Evolutionary conservation across 2,329 filamentous ascomycete species (phyloP).

Genomic region (Alternaria dauci): DNA sequence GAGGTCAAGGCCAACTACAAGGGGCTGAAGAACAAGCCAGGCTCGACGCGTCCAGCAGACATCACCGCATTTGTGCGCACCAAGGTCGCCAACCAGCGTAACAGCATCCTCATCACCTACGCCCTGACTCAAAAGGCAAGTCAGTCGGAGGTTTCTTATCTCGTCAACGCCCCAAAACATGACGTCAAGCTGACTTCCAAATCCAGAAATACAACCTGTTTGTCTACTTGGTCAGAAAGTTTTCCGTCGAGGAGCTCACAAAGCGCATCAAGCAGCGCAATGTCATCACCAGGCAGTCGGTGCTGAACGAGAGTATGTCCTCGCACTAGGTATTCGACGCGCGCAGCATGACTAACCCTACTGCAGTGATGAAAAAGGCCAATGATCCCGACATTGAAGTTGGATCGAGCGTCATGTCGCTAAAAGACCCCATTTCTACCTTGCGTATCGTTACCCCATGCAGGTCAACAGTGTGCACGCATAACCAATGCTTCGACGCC

Average conservation of each 20-base stretch:
- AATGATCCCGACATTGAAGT: slow-evolving; percentile 89
- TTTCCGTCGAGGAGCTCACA: slow-evolving; percentile 76
- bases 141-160: slow-evolving; percentile 40
- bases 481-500: slow-evolving; percentile 95
- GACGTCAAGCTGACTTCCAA: slow-evolving; percentile 25
- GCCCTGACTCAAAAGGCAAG: slow-evolving; percentile 86
- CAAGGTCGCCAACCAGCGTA: slow-evolving; percentile 72
- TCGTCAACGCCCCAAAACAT: slow-evolving; percentile 4
- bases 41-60: slow-evolving; percentile 91
- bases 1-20: slow-evolving; percentile 93
- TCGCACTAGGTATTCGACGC: background rate
- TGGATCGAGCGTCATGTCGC: slow-evolving; percentile 84
- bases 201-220: slow-evolving; percentile 61
- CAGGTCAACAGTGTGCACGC: slow-evolving; percentile 79
- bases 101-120: slow-evolving; percentile 86
- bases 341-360: slow-evolving; percentile 11
- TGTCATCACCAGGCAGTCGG: slow-evolving; percentile 80
- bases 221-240: slow-evolving; percentile 77
- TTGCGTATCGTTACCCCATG: slow-evolving; percentile 82
- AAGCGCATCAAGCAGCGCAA: slow-evolving; percentile 70
- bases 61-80: slow-evolving; percentile 80
- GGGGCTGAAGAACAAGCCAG: slow-evolving; percentile 94
- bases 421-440: slow-evolving; percentile 92
- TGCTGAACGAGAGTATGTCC: slow-evolving; percentile 78
- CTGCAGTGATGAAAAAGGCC: slow-evolving; percentile 77